A percentile compares a stretch with the other conserved stretches of the same genome.
Conservation (phyloP, 2,329 filamentous ascomycete genomes). For the Fusarium sp. region DNA sequence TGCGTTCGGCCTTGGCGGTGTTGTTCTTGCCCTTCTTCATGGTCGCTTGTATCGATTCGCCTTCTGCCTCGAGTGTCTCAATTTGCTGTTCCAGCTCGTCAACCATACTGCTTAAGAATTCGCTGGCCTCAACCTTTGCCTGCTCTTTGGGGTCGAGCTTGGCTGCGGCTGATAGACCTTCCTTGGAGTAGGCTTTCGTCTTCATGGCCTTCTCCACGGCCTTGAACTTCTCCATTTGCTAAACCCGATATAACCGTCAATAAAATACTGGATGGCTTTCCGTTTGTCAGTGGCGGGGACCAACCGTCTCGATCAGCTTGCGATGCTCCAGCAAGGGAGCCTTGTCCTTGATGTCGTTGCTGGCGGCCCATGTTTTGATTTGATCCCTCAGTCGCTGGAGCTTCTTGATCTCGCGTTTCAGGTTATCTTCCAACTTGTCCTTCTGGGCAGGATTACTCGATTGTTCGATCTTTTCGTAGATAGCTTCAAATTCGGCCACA, state of each 20-base stretch:
- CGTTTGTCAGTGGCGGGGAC: conserved; percentile 50
- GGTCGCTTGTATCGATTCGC: conserved; percentile 85
- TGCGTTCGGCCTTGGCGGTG: conserved; percentile 82
- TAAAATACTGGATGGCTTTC: conserved; percentile 18
- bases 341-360: conserved; percentile 99
- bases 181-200: conserved; percentile 99
- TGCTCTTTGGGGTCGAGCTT: conserved; percentile 98
- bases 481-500: conserved; percentile 89
- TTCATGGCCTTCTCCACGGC: conserved; percentile 99
- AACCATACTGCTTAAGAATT: conserved; percentile 88
- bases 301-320: conserved; percentile 96
- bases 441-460: conserved; percentile 94
- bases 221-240: conserved; percentile 99
- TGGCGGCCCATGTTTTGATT: conserved; percentile 99
- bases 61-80: conserved; percentile 90
- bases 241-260: conserved; percentile 43
- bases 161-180: conserved; percentile 89
- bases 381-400: conserved; percentile 96
- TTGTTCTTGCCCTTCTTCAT: conserved; percentile 97
- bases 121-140: conserved; percentile 87
- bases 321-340: conserved; percentile 92
- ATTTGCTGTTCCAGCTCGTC: conserved; percentile 95
- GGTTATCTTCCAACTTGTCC: conserved; percentile 96
- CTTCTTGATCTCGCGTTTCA: conserved; percentile 99
- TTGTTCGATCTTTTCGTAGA: conserved; percentile 97